A percentile compares a stretch with the other conserved stretches of the same genome.
Conservation (phyloP, 495 filamentous ascomycete species). For the Aspergillus kassunensis region DNA sequence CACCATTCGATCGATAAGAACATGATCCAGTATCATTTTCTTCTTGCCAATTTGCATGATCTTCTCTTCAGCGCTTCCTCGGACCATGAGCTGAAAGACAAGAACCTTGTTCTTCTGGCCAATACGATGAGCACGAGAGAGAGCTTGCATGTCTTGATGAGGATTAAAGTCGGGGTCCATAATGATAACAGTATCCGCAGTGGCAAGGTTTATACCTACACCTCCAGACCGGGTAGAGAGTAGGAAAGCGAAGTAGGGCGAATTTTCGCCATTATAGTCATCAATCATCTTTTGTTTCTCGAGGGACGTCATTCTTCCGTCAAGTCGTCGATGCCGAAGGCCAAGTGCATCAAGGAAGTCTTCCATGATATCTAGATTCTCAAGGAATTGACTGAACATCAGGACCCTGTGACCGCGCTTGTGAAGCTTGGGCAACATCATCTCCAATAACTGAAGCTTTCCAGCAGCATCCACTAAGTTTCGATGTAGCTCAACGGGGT, state of each 20-base stretch:
- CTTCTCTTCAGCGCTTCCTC: constrained; percentile 85
- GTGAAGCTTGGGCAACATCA: constrained; percentile 87
- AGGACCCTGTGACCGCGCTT: constrained; percentile 88
- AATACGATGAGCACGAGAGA: constrained; percentile 92
- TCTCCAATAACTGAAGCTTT: constrained; percentile 79
- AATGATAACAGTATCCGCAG: constrained; percentile 97
- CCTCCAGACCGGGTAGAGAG: constrained; percentile 92
- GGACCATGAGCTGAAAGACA: constrained; percentile 90
- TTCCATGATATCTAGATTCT: constrained; percentile 83
- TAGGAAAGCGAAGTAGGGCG: constrained; percentile 80
- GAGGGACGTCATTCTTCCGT: constrained; percentile 72
- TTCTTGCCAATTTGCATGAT: constrained; percentile 94
- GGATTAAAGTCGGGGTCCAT: constrained; percentile 98
- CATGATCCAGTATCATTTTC: constrained; percentile 91
- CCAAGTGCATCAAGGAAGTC: constrained; percentile 78
- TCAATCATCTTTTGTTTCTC: constrained; percentile 95
- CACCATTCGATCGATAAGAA: constrained; percentile 87
- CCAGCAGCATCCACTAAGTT: constrained; percentile 88
- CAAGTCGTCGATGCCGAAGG: constrained; percentile 71
- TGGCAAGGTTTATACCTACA: constrained; percentile 96
- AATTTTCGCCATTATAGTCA: constrained; percentile 81
- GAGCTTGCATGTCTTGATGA: constrained; percentile 93
- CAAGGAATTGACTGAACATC: constrained; percentile 94
- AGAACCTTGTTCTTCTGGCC: constrained; percentile 94
- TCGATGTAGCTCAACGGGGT: constrained; percentile 53